Evolutionary conservation across 108 stramenopile genomes (phyloP), one percentile per base, ranked within the genome.

Genomic region (Skeletonema potamos): DNA sequence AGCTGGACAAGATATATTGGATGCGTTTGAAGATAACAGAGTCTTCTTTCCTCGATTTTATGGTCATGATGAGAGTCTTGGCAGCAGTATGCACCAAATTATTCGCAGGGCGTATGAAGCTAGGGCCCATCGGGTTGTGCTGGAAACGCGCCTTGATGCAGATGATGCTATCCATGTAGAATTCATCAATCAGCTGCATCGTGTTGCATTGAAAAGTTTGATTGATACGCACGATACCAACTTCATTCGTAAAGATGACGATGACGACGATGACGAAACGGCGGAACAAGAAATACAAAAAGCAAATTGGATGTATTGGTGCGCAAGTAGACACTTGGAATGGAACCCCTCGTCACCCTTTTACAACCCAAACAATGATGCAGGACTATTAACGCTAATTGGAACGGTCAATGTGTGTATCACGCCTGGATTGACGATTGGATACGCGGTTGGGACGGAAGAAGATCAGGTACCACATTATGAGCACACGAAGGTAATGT

Each of bases 81-180:
- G 58, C 30, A 30, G 58, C 30, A 30, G 37, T 57, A 54, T 67
- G 24, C 33, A 51, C 2, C 44, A 64, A 27, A 62, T 58, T 27
- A 36, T 78, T 20, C 64, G 69, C 0, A 66, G 84, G 62, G 90
- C 90, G 0, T 64, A 91, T 82, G 70, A 74, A 57, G 60, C 73
- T 70, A 18, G 79, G 70, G 24, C 70, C 55, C 74, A 85, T 57
- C 74, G 73, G 29, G 82, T 85, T 11, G 78, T 91, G 1, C 54
- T 91, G 18, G 93, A 94, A 74, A 94, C 93, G 4, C 62, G 93
- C 62, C 62, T 94, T 24, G 93, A 94, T 84, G 89, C 90, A 1
- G 93, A 94, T 69, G 93, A 94, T 79, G 93, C 90, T 37, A 70
- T 94, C 51, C 83, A 91, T 68, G 39, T 70, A 27, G 37, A 81